Evolutionary conservation across 805 yeast genomes (phyloP).

Genomic region (Clavispora santaluciae): DNA sequence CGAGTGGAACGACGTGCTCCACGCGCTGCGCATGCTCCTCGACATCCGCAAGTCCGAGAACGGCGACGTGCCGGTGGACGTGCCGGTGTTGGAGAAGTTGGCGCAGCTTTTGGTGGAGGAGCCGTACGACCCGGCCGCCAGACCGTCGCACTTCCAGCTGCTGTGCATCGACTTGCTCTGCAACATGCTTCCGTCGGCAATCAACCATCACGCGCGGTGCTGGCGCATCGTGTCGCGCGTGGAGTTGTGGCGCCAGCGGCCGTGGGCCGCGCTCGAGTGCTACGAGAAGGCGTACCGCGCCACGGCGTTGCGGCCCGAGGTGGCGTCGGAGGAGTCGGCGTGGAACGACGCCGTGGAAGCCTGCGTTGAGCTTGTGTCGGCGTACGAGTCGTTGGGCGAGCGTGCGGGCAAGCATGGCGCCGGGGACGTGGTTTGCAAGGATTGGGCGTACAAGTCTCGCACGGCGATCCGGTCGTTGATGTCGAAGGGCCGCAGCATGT

Average conservation of each 20-base stretch:
- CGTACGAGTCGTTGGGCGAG: slow-evolving; percentile 86
- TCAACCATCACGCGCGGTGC: slow-evolving; percentile 60
- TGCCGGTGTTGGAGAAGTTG: slow-evolving; percentile 69
- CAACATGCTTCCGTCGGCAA: slow-evolving; percentile 59
- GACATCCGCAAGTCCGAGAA: slow-evolving; percentile 49
- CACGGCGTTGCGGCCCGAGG: slow-evolving; percentile 55
- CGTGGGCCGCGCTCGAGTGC: slow-evolving; percentile 84
- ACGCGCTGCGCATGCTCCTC: slow-evolving; percentile 65
- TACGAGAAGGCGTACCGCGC: slow-evolving; percentile 86
- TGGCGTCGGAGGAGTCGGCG: slow-evolving; percentile 52
- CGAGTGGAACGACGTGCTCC: slow-evolving; percentile 86
- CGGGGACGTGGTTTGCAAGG: slow-evolving; percentile 81
- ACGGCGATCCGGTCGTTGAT: slow-evolving; percentile 66
- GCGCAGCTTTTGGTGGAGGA: slow-evolving; percentile 57
- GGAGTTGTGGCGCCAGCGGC: slow-evolving; percentile 78
- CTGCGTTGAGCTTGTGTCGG: slow-evolving; percentile 74
- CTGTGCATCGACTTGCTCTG: slow-evolving; percentile 71
- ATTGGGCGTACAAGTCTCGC: slow-evolving; percentile 84
- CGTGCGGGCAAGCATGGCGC: slow-evolving; percentile 73
- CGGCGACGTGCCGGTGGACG: slow-evolving; percentile 66
- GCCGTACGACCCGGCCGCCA: slow-evolving; percentile 41
- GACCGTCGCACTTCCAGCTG: slow-evolving; percentile 58
- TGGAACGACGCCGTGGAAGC: slow-evolving; percentile 82
- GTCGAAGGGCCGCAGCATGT: slow-evolving; percentile 70
- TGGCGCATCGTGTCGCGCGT: slow-evolving; percentile 86